Base-by-base conservation (phyloP, 805 yeast species). In the Zygosaccharomyces lentus region DNA sequence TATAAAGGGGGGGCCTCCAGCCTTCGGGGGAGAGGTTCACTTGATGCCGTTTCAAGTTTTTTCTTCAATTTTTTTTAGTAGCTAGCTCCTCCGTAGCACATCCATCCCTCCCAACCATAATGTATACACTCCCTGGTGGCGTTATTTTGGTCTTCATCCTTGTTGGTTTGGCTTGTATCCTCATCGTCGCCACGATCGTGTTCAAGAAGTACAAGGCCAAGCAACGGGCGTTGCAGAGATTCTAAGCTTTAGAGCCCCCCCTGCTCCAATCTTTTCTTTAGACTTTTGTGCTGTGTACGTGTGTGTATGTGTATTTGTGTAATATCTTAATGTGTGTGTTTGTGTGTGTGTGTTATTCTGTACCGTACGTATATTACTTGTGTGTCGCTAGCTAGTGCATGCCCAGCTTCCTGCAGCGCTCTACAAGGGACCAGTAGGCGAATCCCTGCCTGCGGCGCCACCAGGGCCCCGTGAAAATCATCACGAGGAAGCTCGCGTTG, bases 91-190 rank as follows among this genome's bases (percentile, higher is more conserved):
- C 15, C 16, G 12, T 24, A 29, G n/a, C 41, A 10, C 6, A 35
- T 37, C 34, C 15, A 9, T 19, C 21, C 21, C 21, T 19, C 5
- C 21, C 21, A 19, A 19, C 21, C 21, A 19, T 19, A 3, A 30
- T 34, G 32, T 23, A 42, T 49, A 81, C 80, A 84, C 73, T 81
- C 64, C 86, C 87, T 68, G 74, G 81, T 54, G 87, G 87, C 71
- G 87, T 82, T 72, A 81, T 81, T 67, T 73, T 81, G 66, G 87
- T 82, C 56, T 80, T 81, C 70, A 70, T 66, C 49, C 55, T 66
- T 48, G 64, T 64, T 53, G 64, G 61, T 53, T 59, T 65, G 55
- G 66, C 70, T 48, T 43, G 55, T 55, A 46, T 57, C 50, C 69
- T 65, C 47, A 58, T 66, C 46, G 37, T 62, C 43, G 29, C 45